phyloP scores from a whole-genome alignment of 1,139 yeast species.

The Saccharomyces hybrid region DNA sequence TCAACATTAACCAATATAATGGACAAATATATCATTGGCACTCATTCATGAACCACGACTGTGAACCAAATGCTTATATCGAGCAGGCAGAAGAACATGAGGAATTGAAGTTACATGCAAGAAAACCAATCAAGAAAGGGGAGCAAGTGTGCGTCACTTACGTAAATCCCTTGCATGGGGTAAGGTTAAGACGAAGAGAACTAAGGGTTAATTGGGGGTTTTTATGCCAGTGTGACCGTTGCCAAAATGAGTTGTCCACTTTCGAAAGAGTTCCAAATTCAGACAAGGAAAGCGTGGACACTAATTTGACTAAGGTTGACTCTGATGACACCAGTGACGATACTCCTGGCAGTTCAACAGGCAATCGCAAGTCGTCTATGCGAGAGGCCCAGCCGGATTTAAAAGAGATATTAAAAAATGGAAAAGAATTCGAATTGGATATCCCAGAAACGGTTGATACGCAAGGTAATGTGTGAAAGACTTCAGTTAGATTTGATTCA shows the following conservation, averaged over 20 bases:
- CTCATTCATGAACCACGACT: conserved; percentile 69
- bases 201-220: conserved; percentile 81
- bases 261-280: conserved; percentile 10
- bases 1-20: conserved; percentile 64
- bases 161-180: conserved; percentile 58
- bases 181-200: conserved; percentile 56
- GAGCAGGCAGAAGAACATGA: conserved; percentile 40
- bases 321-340: background rate
- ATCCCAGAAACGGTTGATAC: conserved; percentile 35
- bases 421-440: conserved; percentile 43
- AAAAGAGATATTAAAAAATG: conserved; percentile 41
- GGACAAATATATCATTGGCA: conserved; percentile 54
- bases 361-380: conserved; percentile 29
- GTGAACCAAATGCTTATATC: conserved; percentile 63
- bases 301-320: background rate
- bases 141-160: conserved; percentile 67
- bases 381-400: conserved; percentile 36
- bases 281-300: background rate
- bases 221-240: conserved; percentile 58
- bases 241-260: conserved; percentile 43
- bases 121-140: conserved; percentile 49
- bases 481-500: conserved; percentile 68
- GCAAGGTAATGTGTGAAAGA: conserved; percentile 39
- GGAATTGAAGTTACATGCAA: conserved; percentile 56
- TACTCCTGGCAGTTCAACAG: conserved; percentile 6